These are phyloP conservation scores for Wickerhamiella qilinensis DNA, from an alignment of 805 yeast species.

Conservation along the genomic window DNA sequence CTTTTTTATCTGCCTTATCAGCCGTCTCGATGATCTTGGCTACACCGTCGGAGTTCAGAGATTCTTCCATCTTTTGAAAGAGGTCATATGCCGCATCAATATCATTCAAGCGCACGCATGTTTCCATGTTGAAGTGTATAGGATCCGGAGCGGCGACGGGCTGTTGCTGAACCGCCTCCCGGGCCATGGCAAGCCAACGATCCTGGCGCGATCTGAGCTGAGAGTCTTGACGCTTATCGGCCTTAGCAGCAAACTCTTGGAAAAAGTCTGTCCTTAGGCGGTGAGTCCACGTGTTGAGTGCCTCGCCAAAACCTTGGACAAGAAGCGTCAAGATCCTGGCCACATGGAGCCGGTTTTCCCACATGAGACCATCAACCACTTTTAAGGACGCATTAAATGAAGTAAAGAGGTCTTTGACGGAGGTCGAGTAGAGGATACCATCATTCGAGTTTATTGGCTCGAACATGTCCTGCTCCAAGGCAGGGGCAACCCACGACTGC, in stretches of 20 bases:
- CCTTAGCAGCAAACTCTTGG: slow-evolving; percentile 7
- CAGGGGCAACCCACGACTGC: slow-evolving; percentile 32
- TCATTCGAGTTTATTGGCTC: slow-evolving; percentile 32
- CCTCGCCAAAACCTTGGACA: slow-evolving; percentile 46
- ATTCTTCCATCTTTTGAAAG: slow-evolving; percentile 19
- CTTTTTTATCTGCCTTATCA: slow-evolving; percentile 8
- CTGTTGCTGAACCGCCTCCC: slow-evolving; percentile 17
- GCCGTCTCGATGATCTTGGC: slow-evolving; percentile 22
- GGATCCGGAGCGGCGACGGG: slow-evolving; percentile 28
- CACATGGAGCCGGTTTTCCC: slow-evolving; percentile 49
- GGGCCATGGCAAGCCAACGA: slow-evolving; percentile 23
- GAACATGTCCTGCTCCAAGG: slow-evolving; percentile 43
- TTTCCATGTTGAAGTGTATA: slow-evolving; percentile 38
- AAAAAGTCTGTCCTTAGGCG: slow-evolving; percentile 11
- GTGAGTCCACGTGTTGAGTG: slow-evolving; percentile 36
- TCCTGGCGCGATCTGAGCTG: slow-evolving; percentile 13
- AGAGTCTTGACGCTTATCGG: slow-evolving; percentile 4
- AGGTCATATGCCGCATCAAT: slow-evolving; percentile 24
- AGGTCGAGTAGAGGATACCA: slow-evolving; percentile 34
- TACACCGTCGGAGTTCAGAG: slow-evolving; percentile 38
- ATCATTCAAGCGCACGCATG: slow-evolving; percentile 68
- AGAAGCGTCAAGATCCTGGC: slow-evolving; percentile 46
- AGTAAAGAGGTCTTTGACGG: slow-evolving; percentile 52
- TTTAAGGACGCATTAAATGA: slow-evolving; percentile 41
- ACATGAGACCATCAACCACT: slow-evolving; percentile 42